Base-by-base conservation (phyloP, 345 rosid genomes). In the Populus deltoides region DNA sequence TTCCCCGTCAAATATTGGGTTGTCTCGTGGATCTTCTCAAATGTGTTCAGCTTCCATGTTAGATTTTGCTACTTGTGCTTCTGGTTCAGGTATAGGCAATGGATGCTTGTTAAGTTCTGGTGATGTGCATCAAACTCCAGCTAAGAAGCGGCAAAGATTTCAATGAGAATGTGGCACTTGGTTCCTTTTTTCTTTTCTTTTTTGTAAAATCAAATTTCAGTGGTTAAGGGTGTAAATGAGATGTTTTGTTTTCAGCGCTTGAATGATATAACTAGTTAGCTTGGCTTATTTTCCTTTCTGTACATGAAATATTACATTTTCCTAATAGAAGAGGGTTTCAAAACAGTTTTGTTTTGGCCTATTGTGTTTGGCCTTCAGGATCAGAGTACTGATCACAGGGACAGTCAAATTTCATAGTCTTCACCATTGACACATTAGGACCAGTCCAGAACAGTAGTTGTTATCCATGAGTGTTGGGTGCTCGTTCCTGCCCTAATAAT, bases 111-210 rank as follows among this genome's bases (percentile, higher is more conserved):
- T 85, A 15, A 65, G 77, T 78, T 78, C 87, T 0, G 82, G 71
- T 76, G 70, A 66, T 24, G 66, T 79, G 73, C 79, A 55, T 69
- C 79, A 75, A 66, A 72, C 86, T 12, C 83, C 90, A 20, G 35
- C 79, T 8, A 83, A 78, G 41, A 93, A 92, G 84, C 81, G 97
- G 53, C 98, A 89, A 75, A 88, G 92, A 83, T 86, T 87, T 72
- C 84, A 82, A 65, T 92, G 87, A 91, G 59, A 70, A 15, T 10
- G 3, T 8, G 31, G 29, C 1, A 67, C 25, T 59, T 33, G 43
- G n/a, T 2, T 43, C 47, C 3, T 43, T 13, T 11, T 8, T 63
- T 61, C 27, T 6, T 38, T 41, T 25, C 24, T 66, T 29, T 62
- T 79, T 72, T 81, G 77, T 66, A 72, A 72, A 80, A 74, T 43